These are phyloP conservation scores for Mycena epipterygia DNA, from an alignment of 768 basidiomycete species.

Conservation along the genomic window DNA sequence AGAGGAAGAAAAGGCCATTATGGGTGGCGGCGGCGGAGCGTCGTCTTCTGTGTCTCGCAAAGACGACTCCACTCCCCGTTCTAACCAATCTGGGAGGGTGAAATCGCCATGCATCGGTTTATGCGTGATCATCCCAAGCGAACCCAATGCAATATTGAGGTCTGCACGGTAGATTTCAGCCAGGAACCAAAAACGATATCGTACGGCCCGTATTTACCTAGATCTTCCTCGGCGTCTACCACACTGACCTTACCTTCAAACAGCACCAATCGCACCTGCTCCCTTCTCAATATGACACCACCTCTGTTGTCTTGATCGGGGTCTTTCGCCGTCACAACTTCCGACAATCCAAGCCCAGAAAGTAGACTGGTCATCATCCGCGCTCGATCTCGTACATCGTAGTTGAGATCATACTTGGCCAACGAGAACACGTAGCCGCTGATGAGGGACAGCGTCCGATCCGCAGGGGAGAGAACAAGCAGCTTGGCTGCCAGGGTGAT, in stretches of 20 bases:
- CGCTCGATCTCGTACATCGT: conserved; percentile 92
- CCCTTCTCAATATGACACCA: conserved; percentile 84
- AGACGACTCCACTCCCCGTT: conserved; percentile 83
- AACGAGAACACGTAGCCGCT: conserved; percentile 83
- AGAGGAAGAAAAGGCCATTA: conserved; percentile 55
- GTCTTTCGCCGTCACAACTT: conserved; percentile 48
- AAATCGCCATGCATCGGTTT: conserved; percentile 65
- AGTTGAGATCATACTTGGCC: conserved; percentile 89
- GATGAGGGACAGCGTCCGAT: conserved; percentile 65
- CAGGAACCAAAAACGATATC: conserved; percentile 18
- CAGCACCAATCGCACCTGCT: conserved; percentile 85
- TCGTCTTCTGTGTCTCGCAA: conserved; percentile 81
- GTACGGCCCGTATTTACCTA: conserved; percentile 41
- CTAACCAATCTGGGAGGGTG: conserved; percentile 87
- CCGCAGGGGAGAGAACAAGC: conserved; percentile 73
- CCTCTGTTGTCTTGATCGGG: conserved; percentile 62
- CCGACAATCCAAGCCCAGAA: conserved; percentile 57
- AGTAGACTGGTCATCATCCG: conserved; percentile 84
- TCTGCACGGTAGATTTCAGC: conserved; percentile 49
- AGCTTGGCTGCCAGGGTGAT: conserved; percentile 91
- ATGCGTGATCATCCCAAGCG: conserved; percentile 73
- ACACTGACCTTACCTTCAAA: conserved; percentile 79
- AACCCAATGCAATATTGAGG: conserved; percentile 66
- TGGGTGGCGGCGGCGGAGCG: conserved; percentile 47
- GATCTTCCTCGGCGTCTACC: conserved; percentile 53